Evolutionary conservation across 768 basidiomycete genomes (phyloP), one percentile per base, ranked within the genome.

Genomic region (Suillus brevipes): DNA sequence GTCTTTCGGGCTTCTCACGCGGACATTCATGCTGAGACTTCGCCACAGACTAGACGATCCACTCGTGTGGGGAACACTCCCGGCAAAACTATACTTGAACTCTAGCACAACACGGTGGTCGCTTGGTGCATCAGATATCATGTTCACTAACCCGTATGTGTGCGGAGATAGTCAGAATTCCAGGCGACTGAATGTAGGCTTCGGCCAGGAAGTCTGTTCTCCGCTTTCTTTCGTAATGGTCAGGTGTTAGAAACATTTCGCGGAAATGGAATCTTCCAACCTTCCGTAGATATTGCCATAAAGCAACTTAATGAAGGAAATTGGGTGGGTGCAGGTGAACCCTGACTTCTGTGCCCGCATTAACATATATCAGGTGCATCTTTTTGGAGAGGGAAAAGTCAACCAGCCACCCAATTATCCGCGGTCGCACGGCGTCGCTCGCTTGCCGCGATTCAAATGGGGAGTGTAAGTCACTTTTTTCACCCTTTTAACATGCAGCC

Each of bases 241-340:
- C 96, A 97, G 76, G 94, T 94, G 25, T 82, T 97, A 63, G 94
- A 99, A 76, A 97, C 95, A 0, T 89, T 94, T 73, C 84, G 96
- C 57, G 96, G 96, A n/a, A 83, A 84, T 36, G 96, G 96, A 2
- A 86, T 97, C 62, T 90, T 90, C 75, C 96, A 99, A 72, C 84
- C 87, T 28, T 92, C 96, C 16, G 84, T 99, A 5, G 90, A 97
- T 74, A 71, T 79, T n/a, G 94, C 95, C 3, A 90, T 95, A 45
- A 80, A 87, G 59, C 89, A 90, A 74, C 80, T 99, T 42, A 85
- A 97, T 73, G 75, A 83, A 55, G 96, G 96, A 23, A 84, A 83
- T 60, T 99, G 96, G 96, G 95, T 97, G 70, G 88, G 81, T 43
- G 23, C 31, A 16, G n/a, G 40, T 34, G 34, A 38, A 20, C 28